Conservation (phyloP, 257 asterid species). For the Coffea eugenioides region DNA sequence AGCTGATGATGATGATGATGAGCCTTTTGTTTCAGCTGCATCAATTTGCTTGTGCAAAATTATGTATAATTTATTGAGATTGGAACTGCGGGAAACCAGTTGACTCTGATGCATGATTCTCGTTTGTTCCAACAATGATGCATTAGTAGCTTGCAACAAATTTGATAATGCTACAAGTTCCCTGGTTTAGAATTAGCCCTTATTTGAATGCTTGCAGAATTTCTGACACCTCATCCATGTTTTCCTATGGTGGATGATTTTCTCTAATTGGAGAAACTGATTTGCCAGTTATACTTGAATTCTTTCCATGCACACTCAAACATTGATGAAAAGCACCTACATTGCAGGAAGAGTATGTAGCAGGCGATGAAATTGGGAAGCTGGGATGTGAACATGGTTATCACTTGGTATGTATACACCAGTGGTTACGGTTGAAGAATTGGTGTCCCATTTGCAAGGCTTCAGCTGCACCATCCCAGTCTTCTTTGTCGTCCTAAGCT, state of each 20-base stretch:
- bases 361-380: conserved; percentile 72
- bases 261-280: too few relatives aligned
- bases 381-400: conserved; percentile 72
- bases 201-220: not conserved
- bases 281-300: not conserved
- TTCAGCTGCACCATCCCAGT: too few relatives aligned
- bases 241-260: not conserved
- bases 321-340: not conserved
- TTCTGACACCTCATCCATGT: not conserved
- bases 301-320: not conserved
- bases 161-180: too few relatives aligned
- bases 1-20: not conserved
- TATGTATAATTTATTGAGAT: too few relatives aligned
- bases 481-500: too few relatives aligned
- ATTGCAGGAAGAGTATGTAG: conserved; percentile 72
- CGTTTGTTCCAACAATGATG: not conserved
- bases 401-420: conserved; percentile 56
- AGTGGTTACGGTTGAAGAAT: conserved; percentile 79
- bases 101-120: too few relatives aligned
- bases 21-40: not conserved
- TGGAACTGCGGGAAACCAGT: too few relatives aligned
- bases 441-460: conserved; percentile 60
- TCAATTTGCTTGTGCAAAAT: not conserved
- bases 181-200: not conserved
- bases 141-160: not conserved